Conservation (phyloP, 2,329 filamentous ascomycete species). For the Emergomyces orientalis region DNA sequence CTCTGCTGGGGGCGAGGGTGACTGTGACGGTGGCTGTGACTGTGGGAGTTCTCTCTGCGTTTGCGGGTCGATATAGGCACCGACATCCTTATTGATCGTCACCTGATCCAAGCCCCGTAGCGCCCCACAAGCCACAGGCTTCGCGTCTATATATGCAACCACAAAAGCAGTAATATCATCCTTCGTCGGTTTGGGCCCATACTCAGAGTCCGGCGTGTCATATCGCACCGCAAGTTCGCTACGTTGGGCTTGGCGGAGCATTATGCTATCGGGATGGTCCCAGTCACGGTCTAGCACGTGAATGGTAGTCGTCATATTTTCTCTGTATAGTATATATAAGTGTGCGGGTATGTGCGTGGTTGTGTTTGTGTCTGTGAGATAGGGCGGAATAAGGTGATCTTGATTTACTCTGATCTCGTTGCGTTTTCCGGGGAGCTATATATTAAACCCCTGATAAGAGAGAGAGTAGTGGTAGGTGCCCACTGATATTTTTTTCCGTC, state of each 20-base stretch:
- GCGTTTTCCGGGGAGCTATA: too few species aligned
- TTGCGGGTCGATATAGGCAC: neutral
- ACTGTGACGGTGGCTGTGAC: too few species aligned
- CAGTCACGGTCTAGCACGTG: neutral
- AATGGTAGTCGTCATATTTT: neutral
- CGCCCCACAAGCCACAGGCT: neutral
- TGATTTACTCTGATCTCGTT: neutral
- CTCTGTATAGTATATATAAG: neutral
- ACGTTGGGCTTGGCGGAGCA: neutral
- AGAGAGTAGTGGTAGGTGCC: neutral
- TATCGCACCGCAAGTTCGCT: neutral
- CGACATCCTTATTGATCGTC: neutral
- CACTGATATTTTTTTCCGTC: neutral
- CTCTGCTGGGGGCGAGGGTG: neutral
- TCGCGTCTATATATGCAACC: neutral
- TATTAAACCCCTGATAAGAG: neutral
- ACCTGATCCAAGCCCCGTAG: neutral
- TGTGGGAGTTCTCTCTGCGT: neutral
- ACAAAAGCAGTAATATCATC: neutral
- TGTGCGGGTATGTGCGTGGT: neutral
- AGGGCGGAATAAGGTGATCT: too few species aligned
- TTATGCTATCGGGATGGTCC: conserved; percentile 1
- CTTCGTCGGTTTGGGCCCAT: neutral
- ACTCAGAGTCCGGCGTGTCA: neutral
- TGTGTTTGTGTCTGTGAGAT: too few species aligned